Evolutionary conservation across 768 basidiomycete species (phyloP), one percentile per base, ranked within the genome.

Genomic region (Tricholoma matsutake): DNA sequence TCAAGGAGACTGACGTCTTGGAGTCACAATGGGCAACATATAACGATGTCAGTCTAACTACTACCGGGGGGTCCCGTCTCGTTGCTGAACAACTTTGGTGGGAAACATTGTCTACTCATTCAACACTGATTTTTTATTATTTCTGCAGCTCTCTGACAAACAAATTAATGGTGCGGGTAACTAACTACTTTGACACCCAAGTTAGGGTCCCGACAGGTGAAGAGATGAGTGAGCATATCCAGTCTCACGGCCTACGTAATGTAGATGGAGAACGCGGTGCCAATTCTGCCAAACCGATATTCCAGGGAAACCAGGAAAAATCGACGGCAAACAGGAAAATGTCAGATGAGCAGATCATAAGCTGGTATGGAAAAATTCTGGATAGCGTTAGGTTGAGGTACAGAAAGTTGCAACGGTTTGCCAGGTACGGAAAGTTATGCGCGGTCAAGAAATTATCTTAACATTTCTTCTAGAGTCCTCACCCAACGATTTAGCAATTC

Each of bases 1-100:
- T 98, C 80, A 94, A 96, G 70, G 97, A 99, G 78, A 97, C 96
- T 0, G 96, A 98, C 71, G 87, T 98, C n/a, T 81, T 99, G 37
- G 96, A 99, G 71, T 88, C 90, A 6, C 95, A 98, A 68, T 96
- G 95, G 92, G 89, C 91, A 18, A 96, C 96, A 20, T 88, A 98
- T 74, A 92, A 91, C 64, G 92, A 92, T 71, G 94, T 96, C 56
- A 94, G 94, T 60, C 80, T 95, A 72, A 91, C 88, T 37, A 89
- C 94, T 8, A 80, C 86, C 18, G 92, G 92, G 4, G 97, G 96
- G 22, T 94, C 96, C 18, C 76, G 90, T 56, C 78, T 96, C 4
- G 95, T 99, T 9, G 96, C 96, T 10, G 96, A 98, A 75, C 93
- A 97, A 68, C 85, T 98, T 65, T 96, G 94, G 96, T 96, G 69